Percentiles rank a stretch among this genome's conserved stretches.
phyloP scores from a whole-genome alignment of 352 stramenopile species.

The Globisporangium rhizosaccharum region DNA sequence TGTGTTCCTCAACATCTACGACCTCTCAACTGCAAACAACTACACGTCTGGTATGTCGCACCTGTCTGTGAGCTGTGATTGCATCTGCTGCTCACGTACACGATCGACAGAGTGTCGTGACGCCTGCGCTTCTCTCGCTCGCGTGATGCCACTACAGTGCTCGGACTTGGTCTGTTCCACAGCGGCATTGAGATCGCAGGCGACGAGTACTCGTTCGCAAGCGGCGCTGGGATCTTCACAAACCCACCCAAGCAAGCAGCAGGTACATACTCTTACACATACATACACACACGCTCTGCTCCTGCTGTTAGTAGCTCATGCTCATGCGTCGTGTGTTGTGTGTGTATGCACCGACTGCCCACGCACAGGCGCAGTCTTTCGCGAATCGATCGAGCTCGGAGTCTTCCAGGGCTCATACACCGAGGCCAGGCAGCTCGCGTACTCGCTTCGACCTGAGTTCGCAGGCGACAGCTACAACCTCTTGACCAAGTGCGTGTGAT shows the following conservation, averaged over 20 bases:
- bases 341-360: not conserved
- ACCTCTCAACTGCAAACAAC: slow-evolving; percentile 90
- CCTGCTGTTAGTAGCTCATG: not conserved
- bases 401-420: slow-evolving; percentile 78
- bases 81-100: slow-evolving; percentile 14
- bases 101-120: too few species aligned
- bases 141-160: slow-evolving; percentile 16
- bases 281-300: too few species aligned
- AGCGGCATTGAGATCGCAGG: slow-evolving; percentile 90
- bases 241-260: slow-evolving; percentile 53
- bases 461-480: slow-evolving; percentile 88
- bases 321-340: too few species aligned
- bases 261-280: slow-evolving; percentile 24
- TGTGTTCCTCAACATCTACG: slow-evolving; percentile 91
- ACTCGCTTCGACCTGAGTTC: slow-evolving; percentile 85
- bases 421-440: slow-evolving; percentile 79
- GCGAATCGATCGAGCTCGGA: slow-evolving; percentile 87
- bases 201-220: slow-evolving; percentile 91
- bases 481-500: slow-evolving; percentile 65
- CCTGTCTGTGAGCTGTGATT: not conserved
- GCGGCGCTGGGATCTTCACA: slow-evolving; percentile 88
- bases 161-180: slow-evolving; percentile 91
- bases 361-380: slow-evolving; percentile 78
- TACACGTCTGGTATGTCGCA: slow-evolving; percentile 59
- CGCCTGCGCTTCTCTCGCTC: not conserved